Conservation (phyloP, 208 protist species). For the Trypanosoma melophagium region DNA sequence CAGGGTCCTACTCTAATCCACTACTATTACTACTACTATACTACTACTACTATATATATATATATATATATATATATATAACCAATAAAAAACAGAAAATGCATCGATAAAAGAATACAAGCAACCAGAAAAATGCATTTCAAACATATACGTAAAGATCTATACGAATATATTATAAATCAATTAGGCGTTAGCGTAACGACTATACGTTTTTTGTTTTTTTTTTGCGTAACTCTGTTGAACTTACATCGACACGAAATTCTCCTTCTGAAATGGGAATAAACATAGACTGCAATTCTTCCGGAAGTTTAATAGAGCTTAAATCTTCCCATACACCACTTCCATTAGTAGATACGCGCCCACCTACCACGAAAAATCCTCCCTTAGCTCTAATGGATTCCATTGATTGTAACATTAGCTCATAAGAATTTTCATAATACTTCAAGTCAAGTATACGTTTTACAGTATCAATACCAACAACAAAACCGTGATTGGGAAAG, state of each 20-base stretch:
- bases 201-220: not conserved
- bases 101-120: no score
- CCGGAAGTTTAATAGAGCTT: constrained; percentile 35
- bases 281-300: constrained; percentile 47
- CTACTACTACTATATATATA: no score
- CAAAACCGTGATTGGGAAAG: constrained; percentile 66
- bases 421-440: constrained; percentile 50
- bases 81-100: no score
- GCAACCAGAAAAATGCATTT: no score
- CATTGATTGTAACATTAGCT: constrained; percentile 26
- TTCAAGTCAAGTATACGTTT: constrained; percentile 58
- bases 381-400: constrained; percentile 11
- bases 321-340: constrained; percentile 44
- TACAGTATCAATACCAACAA: constrained; percentile 77
- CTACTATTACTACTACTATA: no score
- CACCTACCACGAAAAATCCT: constrained; percentile 39
- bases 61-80: no score
- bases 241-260: constrained; percentile 79
- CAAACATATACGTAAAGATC: no score
- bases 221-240: constrained; percentile 53
- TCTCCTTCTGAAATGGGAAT: constrained; percentile 38
- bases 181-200: not conserved
- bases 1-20: no score
- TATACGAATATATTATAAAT: not conserved
- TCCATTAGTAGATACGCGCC: constrained; percentile 32